Conservation (phyloP, 2,329 filamentous ascomycete species). For the Cordyceps cateniannulata region DNA sequence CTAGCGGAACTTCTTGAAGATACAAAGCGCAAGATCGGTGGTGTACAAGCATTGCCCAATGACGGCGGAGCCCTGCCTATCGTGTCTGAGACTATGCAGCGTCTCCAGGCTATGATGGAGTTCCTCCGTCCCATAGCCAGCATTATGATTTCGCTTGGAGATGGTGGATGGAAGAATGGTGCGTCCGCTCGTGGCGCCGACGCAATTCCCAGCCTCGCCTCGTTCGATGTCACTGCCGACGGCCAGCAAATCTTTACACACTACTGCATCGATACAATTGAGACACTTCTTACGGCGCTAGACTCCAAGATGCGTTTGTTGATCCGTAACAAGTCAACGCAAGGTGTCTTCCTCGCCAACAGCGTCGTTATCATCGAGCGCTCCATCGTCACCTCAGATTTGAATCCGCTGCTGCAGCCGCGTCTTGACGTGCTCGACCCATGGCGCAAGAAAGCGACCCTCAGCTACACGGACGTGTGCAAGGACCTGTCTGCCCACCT, state of each 20-base stretch:
- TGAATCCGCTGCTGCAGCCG: conserved; percentile 63
- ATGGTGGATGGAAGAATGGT: conserved; percentile 74
- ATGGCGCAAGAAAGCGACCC: conserved; percentile 82
- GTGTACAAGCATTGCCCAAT: conserved; percentile 60
- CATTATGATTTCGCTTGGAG: conserved; percentile 85
- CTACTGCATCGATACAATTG: conserved; percentile 85
- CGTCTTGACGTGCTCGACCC: conserved; percentile 64
- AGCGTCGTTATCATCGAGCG: conserved; percentile 78
- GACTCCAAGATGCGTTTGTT: conserved; percentile 67
- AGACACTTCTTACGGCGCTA: conserved; percentile 67
- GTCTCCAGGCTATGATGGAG: conserved; percentile 77
- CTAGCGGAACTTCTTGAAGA: conserved; percentile 80
- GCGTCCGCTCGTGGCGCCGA: conserved; percentile 52
- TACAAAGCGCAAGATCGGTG: conserved; percentile 61
- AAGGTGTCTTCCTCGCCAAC: conserved; percentile 89
- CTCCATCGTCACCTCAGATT: conserved; percentile 74
- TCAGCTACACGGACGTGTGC: conserved; percentile 79
- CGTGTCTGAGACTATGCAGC: conserved; percentile 77
- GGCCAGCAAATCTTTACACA: conserved; percentile 82
- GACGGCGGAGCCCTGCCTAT: conserved; percentile 76
- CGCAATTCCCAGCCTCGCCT: conserved; percentile 62
- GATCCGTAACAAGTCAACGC: conserved; percentile 69
- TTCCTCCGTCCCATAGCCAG: conserved; percentile 82
- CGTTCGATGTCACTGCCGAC: conserved; percentile 84
- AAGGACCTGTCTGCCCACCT: conserved; percentile 79